These are phyloP conservation scores for Solanum stenotomum DNA, from an alignment of 257 asterid genomes.

Conservation along the genomic window DNA sequence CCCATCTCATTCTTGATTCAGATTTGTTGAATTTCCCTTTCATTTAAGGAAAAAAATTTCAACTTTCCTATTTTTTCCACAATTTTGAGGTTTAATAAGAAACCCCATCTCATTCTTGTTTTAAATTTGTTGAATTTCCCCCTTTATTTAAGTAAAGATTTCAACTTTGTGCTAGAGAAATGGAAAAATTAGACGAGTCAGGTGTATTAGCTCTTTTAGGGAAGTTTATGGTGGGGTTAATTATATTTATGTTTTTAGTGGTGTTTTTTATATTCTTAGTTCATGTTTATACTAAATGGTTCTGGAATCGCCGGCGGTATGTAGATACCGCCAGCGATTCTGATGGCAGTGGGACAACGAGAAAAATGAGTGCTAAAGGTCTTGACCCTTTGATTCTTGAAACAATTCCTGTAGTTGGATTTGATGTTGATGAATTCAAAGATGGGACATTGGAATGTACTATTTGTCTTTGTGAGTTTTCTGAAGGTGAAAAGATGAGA, in stretches of 20 bases:
- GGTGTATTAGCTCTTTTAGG: conserved; percentile 53
- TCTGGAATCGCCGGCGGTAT: conserved; percentile 47
- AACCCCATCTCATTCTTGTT: not conserved
- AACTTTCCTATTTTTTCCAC: not conserved
- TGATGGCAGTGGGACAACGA: conserved; percentile 36
- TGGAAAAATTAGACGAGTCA: conserved; percentile 25
- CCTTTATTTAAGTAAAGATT: not conserved
- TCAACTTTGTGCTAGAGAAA: not conserved
- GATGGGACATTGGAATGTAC: conserved; percentile 68
- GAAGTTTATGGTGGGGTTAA: conserved; percentile 57
- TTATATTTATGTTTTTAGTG: conserved; percentile 47
- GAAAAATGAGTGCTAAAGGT: not conserved
- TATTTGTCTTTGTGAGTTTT: conserved; percentile 62
- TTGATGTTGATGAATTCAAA: conserved; percentile 13
- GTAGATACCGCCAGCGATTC: conserved; percentile 7
- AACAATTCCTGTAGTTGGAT: not conserved
- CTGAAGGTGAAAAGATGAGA: conserved; percentile 61
- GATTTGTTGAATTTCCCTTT: not conserved
- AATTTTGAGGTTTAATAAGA: not conserved
- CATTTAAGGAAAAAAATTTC: not conserved
- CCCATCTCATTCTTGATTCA: not conserved
- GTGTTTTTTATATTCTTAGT: conserved; percentile 52
- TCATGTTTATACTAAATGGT: conserved; percentile 70
- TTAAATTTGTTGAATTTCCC: not conserved
- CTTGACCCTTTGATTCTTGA: not conserved